Base-by-base conservation (phyloP, 345 rosid species). In the Erysimum cheiranthoides region DNA sequence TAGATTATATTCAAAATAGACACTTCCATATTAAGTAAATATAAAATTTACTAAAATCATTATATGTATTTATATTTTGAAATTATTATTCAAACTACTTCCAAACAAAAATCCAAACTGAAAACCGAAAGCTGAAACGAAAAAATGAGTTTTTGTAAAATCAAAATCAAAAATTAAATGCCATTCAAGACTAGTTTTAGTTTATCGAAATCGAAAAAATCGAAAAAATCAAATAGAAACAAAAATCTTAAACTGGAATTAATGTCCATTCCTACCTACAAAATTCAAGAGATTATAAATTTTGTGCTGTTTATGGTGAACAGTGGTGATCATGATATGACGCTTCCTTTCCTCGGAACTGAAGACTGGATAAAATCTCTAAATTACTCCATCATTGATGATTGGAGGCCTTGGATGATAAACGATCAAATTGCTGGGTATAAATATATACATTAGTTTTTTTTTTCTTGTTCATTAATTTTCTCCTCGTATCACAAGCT, bases 251-350 rank as follows among this genome's bases (percentile, higher is more conserved):
- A 40, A 11, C 45, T 5, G 12, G 2, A 40, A n/a, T n/a, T n/a
- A n/a, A 12, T 40, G 45, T 40, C 45, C n/a, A 12, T 12, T 34
- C 27, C 6, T 64, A 64, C 42, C 9, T 25, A 27, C 8, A 27
- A 43, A 0, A 43, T 45, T 13, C 4, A 31, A 32, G 50, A n/a
- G 50, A 14, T 5, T 49, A 8, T 8, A 3, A 49, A 8, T 8
- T 9, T 50, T 50, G 6, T 3, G 28, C 2, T 13, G 30, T 14
- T 50, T 17, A 8, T n/a, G 10, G 3, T 7, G 10, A 28, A 73
- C 80, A 88, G 89, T 25, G 88, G 92, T 1, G 92, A 88, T 62
- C 92, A 80, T 62, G 92, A 88, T 76, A 34, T 84, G 73, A 1
- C 17, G 0, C 27, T 86, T 8, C 85, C 90, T 3, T 84, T 62